phyloP scores from a whole-genome alignment of 371 early-diverging fungal genomes.

The Sporodiniella umbellata region DNA sequence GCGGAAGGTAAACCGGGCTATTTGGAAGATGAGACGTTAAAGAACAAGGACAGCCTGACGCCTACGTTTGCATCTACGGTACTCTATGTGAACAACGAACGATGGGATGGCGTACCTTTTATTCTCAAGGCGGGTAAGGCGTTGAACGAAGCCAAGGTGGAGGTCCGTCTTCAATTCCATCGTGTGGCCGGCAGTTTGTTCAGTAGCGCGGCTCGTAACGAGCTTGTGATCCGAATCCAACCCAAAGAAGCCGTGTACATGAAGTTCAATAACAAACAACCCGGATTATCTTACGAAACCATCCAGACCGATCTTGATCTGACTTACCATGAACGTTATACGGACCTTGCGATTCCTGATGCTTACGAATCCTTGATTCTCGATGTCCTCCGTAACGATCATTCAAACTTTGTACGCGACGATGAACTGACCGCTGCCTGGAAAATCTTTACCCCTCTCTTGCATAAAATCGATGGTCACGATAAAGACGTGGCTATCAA shows the following conservation, averaged over 20 bases:
- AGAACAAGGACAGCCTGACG: constrained; percentile 69
- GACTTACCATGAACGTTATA: constrained; percentile 84
- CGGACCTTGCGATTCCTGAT: constrained; percentile 87
- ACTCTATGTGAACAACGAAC: constrained; percentile 86
- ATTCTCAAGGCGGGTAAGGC: constrained; percentile 97
- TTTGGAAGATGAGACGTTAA: constrained; percentile 90
- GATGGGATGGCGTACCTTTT: constrained; percentile 97
- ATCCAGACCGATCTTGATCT: constrained; percentile 90
- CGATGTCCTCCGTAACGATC: constrained; percentile 88
- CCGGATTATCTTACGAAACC: constrained; percentile 66
- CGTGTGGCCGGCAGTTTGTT: constrained; percentile 82
- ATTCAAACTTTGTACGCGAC: constrained; percentile 95
- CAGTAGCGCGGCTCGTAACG: constrained; percentile 78
- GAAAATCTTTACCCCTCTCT: constrained; percentile 94
- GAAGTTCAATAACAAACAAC: constrained; percentile 94
- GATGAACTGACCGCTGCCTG: constrained; percentile 96
- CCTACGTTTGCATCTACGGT: constrained; percentile 94
- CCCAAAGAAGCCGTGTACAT: constrained; percentile 97
- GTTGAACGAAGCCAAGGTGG: constrained; percentile 87
- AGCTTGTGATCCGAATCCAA: constrained; percentile 94
- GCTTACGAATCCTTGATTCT: constrained; percentile 94
- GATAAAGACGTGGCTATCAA: constrained; percentile 59
- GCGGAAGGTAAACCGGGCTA: constrained; percentile 84
- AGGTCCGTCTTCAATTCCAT: constrained; percentile 93
- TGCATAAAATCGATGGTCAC: constrained; percentile 81